Evolutionary conservation across 768 basidiomycete genomes (phyloP).

Genomic region (button mushroom (Agaricus bisporus)): DNA sequence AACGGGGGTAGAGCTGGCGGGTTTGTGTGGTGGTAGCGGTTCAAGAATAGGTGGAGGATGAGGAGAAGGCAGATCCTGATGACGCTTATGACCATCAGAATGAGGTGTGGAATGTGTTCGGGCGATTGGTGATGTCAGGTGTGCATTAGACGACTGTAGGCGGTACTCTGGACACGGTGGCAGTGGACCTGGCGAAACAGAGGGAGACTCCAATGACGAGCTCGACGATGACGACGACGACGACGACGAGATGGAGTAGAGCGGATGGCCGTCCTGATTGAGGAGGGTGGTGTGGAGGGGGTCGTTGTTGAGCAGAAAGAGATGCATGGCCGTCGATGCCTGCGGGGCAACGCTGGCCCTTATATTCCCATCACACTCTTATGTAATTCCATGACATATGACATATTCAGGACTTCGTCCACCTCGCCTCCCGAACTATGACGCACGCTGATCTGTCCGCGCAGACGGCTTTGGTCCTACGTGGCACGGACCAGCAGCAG

Average conservation of each 20-base stretch:
- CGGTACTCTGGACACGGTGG: neutral
- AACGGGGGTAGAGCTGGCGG: neutral
- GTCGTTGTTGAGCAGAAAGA: slow-evolving; percentile 32
- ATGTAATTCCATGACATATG: slow-evolving; percentile 3
- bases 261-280: slow-evolving; percentile 24
- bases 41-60: neutral
- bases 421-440: neutral
- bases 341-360: neutral
- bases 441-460: no score
- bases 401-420: neutral
- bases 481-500: no score
- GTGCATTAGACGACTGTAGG: neutral
- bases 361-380: neutral
- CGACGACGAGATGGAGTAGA: slow-evolving; percentile 27
- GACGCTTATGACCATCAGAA: neutral
- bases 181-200: neutral
- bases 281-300: slow-evolving; percentile 29
- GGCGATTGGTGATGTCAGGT: neutral
- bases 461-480: no score
- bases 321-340: slow-evolving; percentile 19
- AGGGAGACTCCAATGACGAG: neutral
- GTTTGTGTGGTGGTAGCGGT: neutral
- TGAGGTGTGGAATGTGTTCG: slow-evolving; percentile 3
- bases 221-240: slow-evolving; percentile 13
- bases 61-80: slow-evolving; percentile 1